Evolutionary conservation across 2,329 filamentous ascomycete genomes (phyloP).

Genomic region (Alternaria alternata): DNA sequence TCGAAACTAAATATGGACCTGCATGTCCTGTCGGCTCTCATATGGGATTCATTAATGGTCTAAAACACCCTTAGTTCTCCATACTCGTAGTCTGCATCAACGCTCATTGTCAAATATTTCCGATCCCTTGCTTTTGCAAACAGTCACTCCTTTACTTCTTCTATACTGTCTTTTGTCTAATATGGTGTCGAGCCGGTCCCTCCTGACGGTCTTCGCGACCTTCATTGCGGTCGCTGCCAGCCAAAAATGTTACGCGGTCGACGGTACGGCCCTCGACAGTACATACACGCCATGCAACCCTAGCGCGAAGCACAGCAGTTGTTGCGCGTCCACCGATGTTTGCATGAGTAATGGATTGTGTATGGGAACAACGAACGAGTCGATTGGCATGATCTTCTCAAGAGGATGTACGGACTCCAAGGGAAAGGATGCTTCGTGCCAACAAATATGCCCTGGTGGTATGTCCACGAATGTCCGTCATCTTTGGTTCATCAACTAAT

Average conservation of each 20-base stretch:
- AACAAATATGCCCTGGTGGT: conserved; percentile 43
- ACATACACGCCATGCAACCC: conserved; percentile 43
- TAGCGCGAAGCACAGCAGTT: conserved; percentile 41
- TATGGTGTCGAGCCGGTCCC: conserved; percentile 24
- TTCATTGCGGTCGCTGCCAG: conserved; percentile 24
- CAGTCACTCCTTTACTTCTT: conserved; percentile 14
- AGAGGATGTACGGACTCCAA: conserved; percentile 47
- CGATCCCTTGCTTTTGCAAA: conserved; percentile 6
- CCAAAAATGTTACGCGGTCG: conserved; percentile 42
- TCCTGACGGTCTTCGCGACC: conserved; percentile 24
- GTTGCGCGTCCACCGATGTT: conserved; percentile 46
- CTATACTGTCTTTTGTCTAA: conserved; percentile 24
- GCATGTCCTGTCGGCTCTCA: conserved; percentile 9
- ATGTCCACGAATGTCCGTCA: conserved; percentile 16
- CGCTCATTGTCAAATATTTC: conserved; percentile 2
- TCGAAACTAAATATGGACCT: conserved; percentile 26
- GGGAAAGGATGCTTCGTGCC: conserved; percentile 39
- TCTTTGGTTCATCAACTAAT: conserved; percentile 12
- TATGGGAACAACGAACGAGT: conserved; percentile 40
- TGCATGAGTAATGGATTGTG: conserved; percentile 47
- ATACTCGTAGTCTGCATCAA: conserved; percentile 5
- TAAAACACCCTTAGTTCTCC: conserved; percentile 11
- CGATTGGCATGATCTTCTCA: conserved; percentile 45
- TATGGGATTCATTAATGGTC: conserved; percentile 23
- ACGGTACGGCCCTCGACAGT: conserved; percentile 39